These are phyloP conservation scores for Lepidium didymum DNA, from an alignment of 345 rosid species.

Conservation along the genomic window DNA sequence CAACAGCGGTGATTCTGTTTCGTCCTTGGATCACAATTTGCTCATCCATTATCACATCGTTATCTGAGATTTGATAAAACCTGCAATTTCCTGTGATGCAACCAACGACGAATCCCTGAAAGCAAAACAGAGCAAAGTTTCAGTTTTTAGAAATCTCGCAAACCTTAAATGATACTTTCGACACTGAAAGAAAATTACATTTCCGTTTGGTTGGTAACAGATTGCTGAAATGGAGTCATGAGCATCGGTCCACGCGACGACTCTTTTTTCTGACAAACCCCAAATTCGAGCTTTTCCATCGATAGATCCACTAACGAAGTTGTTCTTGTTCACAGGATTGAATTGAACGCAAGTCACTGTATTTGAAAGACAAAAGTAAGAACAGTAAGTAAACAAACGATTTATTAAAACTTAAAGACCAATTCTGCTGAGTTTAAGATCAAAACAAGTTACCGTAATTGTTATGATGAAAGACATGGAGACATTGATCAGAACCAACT, in stretches of 20 bases:
- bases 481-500: slow-evolving; percentile 45
- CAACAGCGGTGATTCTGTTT: slow-evolving; percentile 58
- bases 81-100: slow-evolving; percentile 61
- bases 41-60: slow-evolving; percentile 43
- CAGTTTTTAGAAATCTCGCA: neutral
- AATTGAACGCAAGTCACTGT: slow-evolving; percentile 91
- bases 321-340: slow-evolving; percentile 58
- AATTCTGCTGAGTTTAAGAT: neutral
- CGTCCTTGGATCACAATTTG: slow-evolving; percentile 41
- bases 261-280: slow-evolving; percentile 63
- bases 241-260: slow-evolving; percentile 73
- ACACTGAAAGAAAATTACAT: slow-evolving; percentile 29
- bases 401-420: neutral
- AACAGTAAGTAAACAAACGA: neutral
- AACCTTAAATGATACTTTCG: neutral
- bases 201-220: slow-evolving; percentile 69
- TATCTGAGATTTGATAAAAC: slow-evolving; percentile 59
- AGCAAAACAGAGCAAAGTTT: neutral
- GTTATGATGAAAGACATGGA: slow-evolving; percentile 51
- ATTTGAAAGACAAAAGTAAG: neutral
- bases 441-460: slow-evolving; percentile 45
- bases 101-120: slow-evolving; percentile 76
- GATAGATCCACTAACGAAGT: slow-evolving; percentile 79
- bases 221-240: slow-evolving; percentile 64
- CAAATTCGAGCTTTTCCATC: slow-evolving; percentile 96